Evolutionary conservation across 148 eudicot genomes (phyloP).

Genomic region (Spergularia bocconei): DNA sequence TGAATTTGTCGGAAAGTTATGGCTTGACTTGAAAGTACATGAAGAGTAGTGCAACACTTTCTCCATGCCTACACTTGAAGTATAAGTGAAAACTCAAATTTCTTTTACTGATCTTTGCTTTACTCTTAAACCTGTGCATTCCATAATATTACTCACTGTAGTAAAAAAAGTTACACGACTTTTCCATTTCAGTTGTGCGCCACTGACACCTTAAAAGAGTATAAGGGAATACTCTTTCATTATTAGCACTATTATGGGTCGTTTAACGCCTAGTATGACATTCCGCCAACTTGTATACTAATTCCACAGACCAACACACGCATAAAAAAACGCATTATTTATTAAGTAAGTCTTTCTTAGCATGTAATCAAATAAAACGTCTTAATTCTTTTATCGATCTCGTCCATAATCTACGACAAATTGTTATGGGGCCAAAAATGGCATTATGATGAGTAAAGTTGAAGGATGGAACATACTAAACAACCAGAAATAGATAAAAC

Average conservation of each 20-base stretch:
- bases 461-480: constrained; percentile 1
- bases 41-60: constrained; percentile 45
- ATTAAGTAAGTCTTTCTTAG: too few species aligned
- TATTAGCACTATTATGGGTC: background rate
- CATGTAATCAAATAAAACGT: too few species aligned
- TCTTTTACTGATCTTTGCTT: constrained; percentile 64
- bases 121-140: constrained; percentile 60
- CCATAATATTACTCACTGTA: constrained; percentile 11
- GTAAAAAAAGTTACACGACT: constrained; percentile 21
- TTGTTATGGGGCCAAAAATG: constrained; percentile 14
- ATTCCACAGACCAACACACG: too few species aligned
- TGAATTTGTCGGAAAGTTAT: constrained; percentile 41
- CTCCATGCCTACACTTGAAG: constrained; percentile 82
- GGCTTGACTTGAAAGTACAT: constrained; percentile 92
- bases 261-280: too few species aligned
- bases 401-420: too few species aligned
- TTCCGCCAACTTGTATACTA: too few species aligned
- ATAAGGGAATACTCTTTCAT: constrained; percentile 7
- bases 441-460: constrained; percentile 13
- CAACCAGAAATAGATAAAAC: constrained; percentile 4
- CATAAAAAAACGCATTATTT: too few species aligned
- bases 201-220: constrained; percentile 20
- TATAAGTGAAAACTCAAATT: constrained; percentile 49
- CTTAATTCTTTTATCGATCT: too few species aligned
- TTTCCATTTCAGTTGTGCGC: background rate